These are phyloP conservation scores for Aegilops bicornis DNA, from an alignment of 176 grass and related monocot genomes.

Conservation along the genomic window DNA sequence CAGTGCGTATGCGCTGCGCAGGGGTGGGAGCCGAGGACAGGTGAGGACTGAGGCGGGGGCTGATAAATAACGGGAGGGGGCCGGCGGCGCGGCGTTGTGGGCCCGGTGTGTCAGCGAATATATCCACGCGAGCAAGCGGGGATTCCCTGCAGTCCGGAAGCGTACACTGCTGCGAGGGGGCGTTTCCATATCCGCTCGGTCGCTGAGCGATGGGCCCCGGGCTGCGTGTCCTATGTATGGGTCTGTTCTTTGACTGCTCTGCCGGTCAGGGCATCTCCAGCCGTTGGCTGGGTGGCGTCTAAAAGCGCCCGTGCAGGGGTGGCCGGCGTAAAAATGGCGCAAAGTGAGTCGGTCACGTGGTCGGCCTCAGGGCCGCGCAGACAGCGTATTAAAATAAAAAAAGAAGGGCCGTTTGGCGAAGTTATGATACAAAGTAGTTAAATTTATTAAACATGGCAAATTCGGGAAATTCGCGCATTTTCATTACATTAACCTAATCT, in stretches of 20 bases:
- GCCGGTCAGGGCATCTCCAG: background rate
- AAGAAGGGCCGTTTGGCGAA: no score
- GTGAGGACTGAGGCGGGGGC: background rate
- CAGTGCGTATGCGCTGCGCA: background rate
- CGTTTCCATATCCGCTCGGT: background rate
- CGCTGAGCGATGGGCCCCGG: background rate
- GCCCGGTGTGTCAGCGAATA: background rate
- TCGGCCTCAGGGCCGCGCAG: no score
- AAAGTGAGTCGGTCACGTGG: no score
- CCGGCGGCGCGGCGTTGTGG: background rate
- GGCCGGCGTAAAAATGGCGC: no score
- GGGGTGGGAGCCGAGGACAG: background rate
- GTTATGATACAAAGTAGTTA: no score
- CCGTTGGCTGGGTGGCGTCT: no score
- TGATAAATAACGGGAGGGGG: conserved; percentile 9
- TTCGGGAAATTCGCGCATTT: no score
- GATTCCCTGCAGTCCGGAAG: background rate
- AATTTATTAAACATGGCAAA: no score
- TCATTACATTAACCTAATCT: no score
- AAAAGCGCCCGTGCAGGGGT: no score
- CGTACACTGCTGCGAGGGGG: background rate
- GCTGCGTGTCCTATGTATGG: background rate
- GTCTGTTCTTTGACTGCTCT: background rate
- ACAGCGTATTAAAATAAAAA: no score
- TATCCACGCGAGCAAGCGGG: background rate